Conservation (phyloP, 2,329 filamentous ascomycete genomes). For the Cadophora luteo-olivacea region DNA sequence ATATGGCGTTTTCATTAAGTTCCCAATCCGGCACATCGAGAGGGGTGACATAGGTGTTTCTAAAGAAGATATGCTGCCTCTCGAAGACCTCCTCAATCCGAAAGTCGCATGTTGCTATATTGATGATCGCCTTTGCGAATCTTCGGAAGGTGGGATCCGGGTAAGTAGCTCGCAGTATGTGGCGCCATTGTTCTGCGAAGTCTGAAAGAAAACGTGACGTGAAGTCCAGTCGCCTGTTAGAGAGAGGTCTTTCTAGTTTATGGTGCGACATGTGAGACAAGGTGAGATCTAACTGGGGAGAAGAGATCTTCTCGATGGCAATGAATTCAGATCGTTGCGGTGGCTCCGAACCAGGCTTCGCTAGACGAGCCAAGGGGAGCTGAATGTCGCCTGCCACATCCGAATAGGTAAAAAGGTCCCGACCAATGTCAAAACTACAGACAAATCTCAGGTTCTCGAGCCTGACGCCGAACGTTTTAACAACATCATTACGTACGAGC, state of each 20-base stretch:
- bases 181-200: background rate
- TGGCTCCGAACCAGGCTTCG: background rate
- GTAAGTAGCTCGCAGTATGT: background rate
- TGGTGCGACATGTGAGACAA: background rate
- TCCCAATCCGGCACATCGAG: background rate
- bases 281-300: background rate
- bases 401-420: background rate
- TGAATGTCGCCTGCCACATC: background rate
- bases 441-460: background rate
- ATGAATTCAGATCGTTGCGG: background rate
- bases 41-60: background rate
- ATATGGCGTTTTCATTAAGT: background rate
- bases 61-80: background rate
- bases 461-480: background rate
- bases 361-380: background rate
- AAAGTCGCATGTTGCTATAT: conserved; percentile 1
- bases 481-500: background rate
- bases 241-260: background rate
- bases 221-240: background rate
- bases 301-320: background rate
- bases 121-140: background rate
- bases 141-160: background rate
- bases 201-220: background rate
- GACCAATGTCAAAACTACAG: background rate
- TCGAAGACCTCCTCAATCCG: background rate